Base-by-base conservation (phyloP, 2,329 filamentous ascomycete species). In the Aspergillus bombycis region DNA sequence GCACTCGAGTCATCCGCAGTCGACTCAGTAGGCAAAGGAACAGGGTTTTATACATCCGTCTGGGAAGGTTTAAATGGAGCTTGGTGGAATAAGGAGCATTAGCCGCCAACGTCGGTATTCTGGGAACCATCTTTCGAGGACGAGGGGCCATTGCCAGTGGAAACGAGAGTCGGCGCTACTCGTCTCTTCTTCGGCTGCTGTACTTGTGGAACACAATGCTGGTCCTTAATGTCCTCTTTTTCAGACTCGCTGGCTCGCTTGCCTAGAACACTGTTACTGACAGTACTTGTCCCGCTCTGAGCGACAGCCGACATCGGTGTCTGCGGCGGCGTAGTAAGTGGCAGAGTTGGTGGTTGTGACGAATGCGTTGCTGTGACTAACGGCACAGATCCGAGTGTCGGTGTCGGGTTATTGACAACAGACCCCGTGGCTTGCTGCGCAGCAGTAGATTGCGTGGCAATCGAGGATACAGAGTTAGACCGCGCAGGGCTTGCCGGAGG, bases 311-410 rank as follows among this genome's bases (percentile, higher is more conserved):
- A 78, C 63, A 86, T 81, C 7, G 94, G 94, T 3, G 94, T 98
- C 76, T 96, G 91, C 0, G 94, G 95, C 2, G 95, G 94, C 9
- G 94, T 97, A 43, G 91, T 92, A 71, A 96, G 87, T 0, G 93
- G 91, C 50, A 96, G 80, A 1, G 71, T 64, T n/a, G 78, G 67
- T 11, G 75, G 76, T 58, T 79, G 79, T 8, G 75, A 73, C 6
- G 91, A 91, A 67, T 89, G 91, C 11, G 91, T 82, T 7, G 92
- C 92, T 14, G 91, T 88, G 30, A 96, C 87, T 58, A 89, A 85
- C 0, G 93, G 93, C 19, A 97, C 85, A 60, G 85, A 91, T 16
- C 92, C 91, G 36, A 92, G 85, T 10, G 92, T 91, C 1, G 95
- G 88, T 1, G 91, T 89, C 1, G 93, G 92, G 60, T 94, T 94